Percentiles rank a stretch among this genome's conserved stretches.
Evolutionary conservation across 768 basidiomycete species (phyloP).

Genomic region (Serendipita sp.): DNA sequence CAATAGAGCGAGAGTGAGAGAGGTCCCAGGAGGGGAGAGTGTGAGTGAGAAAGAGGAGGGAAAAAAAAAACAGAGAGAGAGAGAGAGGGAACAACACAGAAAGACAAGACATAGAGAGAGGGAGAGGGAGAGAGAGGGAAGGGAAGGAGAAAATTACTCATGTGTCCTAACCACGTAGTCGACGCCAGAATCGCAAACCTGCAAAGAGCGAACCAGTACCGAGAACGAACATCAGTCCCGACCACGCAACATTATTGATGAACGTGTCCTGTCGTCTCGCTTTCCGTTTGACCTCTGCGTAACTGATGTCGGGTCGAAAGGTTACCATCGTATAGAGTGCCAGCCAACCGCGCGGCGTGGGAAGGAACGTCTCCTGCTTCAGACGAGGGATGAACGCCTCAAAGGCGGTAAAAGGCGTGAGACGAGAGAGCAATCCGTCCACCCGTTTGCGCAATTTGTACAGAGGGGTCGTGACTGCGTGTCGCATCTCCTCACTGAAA

Average conservation of each 20-base stretch:
- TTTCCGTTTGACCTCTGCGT: conserved; percentile 60
- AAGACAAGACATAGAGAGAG: too few relatives aligned
- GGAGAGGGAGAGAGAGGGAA: too few relatives aligned
- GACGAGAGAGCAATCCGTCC: conserved; percentile 39
- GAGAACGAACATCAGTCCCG: conserved; percentile 13
- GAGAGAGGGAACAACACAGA: too few relatives aligned
- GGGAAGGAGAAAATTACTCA: too few relatives aligned
- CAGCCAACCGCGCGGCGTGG: conserved; percentile 61
- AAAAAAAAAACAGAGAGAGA: too few relatives aligned
- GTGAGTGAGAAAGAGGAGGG: too few relatives aligned
- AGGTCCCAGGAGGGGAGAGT: too few relatives aligned
- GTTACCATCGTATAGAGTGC: conserved; percentile 96
- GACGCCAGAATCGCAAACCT: conserved; percentile 24
- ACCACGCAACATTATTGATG: conserved; percentile 35
- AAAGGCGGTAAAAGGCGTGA: conserved; percentile 22
- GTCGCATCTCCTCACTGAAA: conserved; percentile 80
- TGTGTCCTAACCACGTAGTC: too few relatives aligned
- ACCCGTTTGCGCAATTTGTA: conserved; percentile 68
- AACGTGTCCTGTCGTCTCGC: conserved; percentile 53
- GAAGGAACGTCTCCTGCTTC: conserved; percentile 13
- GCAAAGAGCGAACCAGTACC: conserved; percentile 30
- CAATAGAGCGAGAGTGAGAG: too few relatives aligned
- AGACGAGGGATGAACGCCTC: conserved; percentile 29
- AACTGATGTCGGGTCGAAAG: conserved; percentile 89
- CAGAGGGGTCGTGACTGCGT: conserved; percentile 65